Evolutionary conservation across 2,329 filamentous ascomycete species (phyloP).

Genomic region (Curvularia spicifera): DNA sequence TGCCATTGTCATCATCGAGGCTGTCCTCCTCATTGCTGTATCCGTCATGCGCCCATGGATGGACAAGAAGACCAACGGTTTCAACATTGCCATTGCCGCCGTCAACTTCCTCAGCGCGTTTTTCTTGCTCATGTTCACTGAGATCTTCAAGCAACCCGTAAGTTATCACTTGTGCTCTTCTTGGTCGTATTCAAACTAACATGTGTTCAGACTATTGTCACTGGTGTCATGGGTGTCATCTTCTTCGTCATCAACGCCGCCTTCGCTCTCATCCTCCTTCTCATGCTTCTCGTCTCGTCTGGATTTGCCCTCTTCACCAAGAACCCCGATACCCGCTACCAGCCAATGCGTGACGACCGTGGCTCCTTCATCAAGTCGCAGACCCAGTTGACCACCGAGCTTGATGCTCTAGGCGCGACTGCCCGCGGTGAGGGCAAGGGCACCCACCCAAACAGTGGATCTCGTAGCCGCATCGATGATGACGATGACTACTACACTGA

Average conservation of each 20-base stretch:
- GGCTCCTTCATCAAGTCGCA: conserved; percentile 98
- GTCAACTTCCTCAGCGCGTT: conserved; percentile 92
- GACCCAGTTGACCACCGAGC: conserved; percentile 83
- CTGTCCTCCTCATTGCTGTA: conserved; percentile 74
- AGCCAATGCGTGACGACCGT: conserved; percentile 95
- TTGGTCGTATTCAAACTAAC: conserved; percentile 21
- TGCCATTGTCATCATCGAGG: conserved; percentile 82
- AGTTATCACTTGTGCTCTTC: conserved; percentile 37
- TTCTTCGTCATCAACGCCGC: conserved; percentile 88
- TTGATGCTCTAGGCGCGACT: conserved; percentile 87
- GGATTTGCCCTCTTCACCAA: conserved; percentile 84
- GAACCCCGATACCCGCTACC: conserved; percentile 93
- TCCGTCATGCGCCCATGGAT: conserved; percentile 91
- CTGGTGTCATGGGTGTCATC: conserved; percentile 85
- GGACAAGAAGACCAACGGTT: conserved; percentile 97
- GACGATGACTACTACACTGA: conserved; percentile 70
- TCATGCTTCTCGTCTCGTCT: conserved; percentile 81
- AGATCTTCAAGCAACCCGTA: conserved; percentile 82
- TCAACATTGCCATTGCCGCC: conserved; percentile 90
- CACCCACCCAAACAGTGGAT: conserved; percentile 39
- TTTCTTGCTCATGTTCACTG: conserved; percentile 86
- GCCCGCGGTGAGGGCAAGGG: conserved; percentile 76
- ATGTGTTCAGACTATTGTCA: conserved; percentile 69
- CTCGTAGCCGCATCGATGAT: conserved; percentile 70
- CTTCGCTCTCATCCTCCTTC: conserved; percentile 79